Percentiles rank a stretch among this genome's conserved stretches.
phyloP scores from a whole-genome alignment of 2,329 filamentous ascomycete species.

The Penicillium rolfsii region DNA sequence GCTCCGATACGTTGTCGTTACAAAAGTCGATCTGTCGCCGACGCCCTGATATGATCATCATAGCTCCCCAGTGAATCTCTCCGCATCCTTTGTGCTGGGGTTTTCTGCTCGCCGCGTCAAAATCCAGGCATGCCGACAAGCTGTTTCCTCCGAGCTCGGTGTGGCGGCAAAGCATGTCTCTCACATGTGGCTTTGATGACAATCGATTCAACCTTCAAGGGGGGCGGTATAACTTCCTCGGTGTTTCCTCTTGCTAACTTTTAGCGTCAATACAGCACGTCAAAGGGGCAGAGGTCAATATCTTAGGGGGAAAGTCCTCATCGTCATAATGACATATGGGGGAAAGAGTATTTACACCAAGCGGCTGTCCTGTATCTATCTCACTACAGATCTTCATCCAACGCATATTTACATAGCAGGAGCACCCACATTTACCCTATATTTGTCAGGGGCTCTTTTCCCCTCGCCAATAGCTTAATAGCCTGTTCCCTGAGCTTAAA shows the following conservation, averaged over 20 bases:
- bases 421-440: neutral
- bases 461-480: slow-evolving; percentile 50
- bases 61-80: too few relatives aligned
- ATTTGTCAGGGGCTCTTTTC: neutral
- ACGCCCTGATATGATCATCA: too few relatives aligned
- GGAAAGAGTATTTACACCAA: neutral
- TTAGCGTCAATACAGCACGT: neutral
- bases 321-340: neutral
- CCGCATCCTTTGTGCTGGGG: neutral
- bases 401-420: neutral
- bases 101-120: neutral
- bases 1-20: neutral
- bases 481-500: slow-evolving; percentile 77
- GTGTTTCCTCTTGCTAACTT: neutral
- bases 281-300: neutral
- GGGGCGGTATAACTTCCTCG: neutral
- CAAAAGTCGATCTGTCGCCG: neutral
- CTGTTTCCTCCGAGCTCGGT: too few relatives aligned
- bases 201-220: neutral
- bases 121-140: neutral
- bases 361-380: neutral
- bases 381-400: neutral
- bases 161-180: neutral
- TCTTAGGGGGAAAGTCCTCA: neutral
- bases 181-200: neutral